A percentile compares a stretch with the other conserved stretches of the same genome.
These are phyloP conservation scores for Cylindrotheca closterium DNA, from an alignment of 108 stramenopile genomes.

Conservation along the genomic window DNA sequence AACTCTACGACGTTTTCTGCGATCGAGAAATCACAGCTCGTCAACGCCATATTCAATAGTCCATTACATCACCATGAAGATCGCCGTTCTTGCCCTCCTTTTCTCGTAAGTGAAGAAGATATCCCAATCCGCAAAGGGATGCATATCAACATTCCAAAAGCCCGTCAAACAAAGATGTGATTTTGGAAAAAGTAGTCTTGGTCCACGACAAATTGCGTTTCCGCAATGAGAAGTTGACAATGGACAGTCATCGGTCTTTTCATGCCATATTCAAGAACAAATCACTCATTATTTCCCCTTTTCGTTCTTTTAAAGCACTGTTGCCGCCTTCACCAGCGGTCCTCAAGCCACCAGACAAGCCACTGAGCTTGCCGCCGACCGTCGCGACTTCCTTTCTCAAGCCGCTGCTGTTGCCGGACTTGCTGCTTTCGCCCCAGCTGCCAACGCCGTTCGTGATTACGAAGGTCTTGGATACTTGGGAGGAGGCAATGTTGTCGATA, in stretches of 20 bases:
- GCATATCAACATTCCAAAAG: neutral
- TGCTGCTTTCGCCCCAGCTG: slow-evolving; percentile 64
- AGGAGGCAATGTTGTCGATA: slow-evolving; percentile 77
- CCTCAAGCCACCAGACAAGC: slow-evolving; percentile 46
- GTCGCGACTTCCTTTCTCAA: slow-evolving; percentile 77
- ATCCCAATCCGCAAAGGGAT: neutral
- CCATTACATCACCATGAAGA: slow-evolving; percentile 60
- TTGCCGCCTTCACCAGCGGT: slow-evolving; percentile 72
- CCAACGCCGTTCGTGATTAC: slow-evolving; percentile 84
- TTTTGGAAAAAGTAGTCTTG: too few relatives aligned
- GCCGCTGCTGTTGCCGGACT: slow-evolving; percentile 64
- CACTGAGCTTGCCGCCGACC: slow-evolving; percentile 74
- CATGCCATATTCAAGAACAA: too few relatives aligned
- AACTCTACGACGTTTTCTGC: slow-evolving; percentile 5
- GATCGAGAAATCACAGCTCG: neutral
- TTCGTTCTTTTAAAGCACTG: slow-evolving; percentile 50
- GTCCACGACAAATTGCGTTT: too few relatives aligned
- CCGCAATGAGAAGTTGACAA: too few relatives aligned
- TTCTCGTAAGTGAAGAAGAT: slow-evolving; percentile 69
- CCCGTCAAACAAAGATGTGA: too few relatives aligned
- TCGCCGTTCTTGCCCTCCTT: slow-evolving; percentile 80
- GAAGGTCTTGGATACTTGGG: slow-evolving; percentile 80
- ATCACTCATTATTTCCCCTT: neutral
- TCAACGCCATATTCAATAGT: slow-evolving; percentile 14
- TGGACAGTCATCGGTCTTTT: too few relatives aligned